These are phyloP conservation scores for Coprinopsis marcescibilis DNA, from an alignment of 768 basidiomycete genomes.

Conservation along the genomic window DNA sequence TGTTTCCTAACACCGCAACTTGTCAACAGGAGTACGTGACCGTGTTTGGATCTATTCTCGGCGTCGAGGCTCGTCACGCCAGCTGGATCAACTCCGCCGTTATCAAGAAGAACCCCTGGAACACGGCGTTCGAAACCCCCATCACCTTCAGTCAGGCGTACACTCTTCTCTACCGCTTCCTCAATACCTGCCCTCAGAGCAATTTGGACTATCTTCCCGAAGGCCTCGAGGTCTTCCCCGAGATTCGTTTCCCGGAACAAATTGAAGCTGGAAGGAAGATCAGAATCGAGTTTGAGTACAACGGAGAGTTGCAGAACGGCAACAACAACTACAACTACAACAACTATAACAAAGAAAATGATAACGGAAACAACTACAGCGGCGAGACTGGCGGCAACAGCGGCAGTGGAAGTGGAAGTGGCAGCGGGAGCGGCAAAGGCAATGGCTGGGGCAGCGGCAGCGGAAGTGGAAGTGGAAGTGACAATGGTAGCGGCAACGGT, in stretches of 20 bases:
- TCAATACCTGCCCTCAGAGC: conserved; percentile 44
- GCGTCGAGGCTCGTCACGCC: conserved; percentile 58
- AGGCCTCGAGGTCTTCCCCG: conserved; percentile 22
- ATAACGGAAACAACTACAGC: conserved; percentile 8
- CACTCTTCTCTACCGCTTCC: conserved; percentile 38
- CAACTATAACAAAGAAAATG: conserved; percentile 7
- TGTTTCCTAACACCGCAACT: background rate
- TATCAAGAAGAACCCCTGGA: conserved; percentile 46
- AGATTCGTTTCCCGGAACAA: conserved; percentile 15
- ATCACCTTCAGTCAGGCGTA: conserved; percentile 34
- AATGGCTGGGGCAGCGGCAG: background rate
- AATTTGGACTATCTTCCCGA: conserved; percentile 40
- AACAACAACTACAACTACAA: no score
- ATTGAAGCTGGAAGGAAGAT: conserved; percentile 22
- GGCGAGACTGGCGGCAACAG: background rate
- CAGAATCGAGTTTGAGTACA: no score
- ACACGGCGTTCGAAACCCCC: conserved; percentile 49
- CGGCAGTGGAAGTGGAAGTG: background rate
- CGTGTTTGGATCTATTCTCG: conserved; percentile 53
- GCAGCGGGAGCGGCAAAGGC: background rate
- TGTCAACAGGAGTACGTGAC: conserved; percentile 34
- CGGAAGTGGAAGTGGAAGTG: background rate
- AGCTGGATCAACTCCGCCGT: conserved; percentile 53
- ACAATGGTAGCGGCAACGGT: background rate
- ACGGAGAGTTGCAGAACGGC: no score